Percentiles rank a stretch among this genome's conserved stretches.
phyloP scores from a whole-genome alignment of 2,329 filamentous ascomycete species.

The Tolypocladium album region DNA sequence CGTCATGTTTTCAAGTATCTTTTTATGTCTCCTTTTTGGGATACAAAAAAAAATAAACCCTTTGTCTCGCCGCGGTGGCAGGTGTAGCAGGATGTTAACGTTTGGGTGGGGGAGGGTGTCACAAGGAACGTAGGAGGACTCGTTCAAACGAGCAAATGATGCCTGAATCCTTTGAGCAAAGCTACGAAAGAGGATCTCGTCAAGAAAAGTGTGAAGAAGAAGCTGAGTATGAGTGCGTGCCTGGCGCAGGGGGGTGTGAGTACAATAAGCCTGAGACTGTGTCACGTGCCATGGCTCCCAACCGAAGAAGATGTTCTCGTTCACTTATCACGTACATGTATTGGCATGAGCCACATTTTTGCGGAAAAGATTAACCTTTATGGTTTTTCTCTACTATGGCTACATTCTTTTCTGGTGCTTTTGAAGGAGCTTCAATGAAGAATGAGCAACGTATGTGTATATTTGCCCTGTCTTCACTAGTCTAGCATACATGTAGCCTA shows the following conservation, averaged over 20 bases:
- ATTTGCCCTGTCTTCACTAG: background rate
- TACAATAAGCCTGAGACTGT: background rate
- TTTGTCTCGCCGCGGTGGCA: background rate
- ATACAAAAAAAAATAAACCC: background rate
- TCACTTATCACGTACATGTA: background rate
- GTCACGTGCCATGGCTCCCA: background rate
- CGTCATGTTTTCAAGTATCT: background rate
- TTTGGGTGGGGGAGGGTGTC: background rate
- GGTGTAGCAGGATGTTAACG: background rate
- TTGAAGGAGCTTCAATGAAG: background rate
- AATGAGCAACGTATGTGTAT: background rate
- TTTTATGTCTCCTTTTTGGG: background rate
- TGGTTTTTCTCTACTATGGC: background rate
- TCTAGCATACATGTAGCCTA: background rate
- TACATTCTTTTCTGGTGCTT: background rate
- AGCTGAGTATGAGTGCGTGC: background rate
- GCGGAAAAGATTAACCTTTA: background rate
- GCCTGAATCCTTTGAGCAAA: background rate
- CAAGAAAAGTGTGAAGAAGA: background rate
- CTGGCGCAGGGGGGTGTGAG: background rate
- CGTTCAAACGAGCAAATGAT: background rate
- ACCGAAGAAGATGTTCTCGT: background rate
- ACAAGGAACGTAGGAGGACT: background rate
- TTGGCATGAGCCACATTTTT: background rate
- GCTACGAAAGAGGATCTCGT: background rate